These are phyloP conservation scores for Inosperma sp. DNA, from an alignment of 768 basidiomycete genomes.

Conservation along the genomic window DNA sequence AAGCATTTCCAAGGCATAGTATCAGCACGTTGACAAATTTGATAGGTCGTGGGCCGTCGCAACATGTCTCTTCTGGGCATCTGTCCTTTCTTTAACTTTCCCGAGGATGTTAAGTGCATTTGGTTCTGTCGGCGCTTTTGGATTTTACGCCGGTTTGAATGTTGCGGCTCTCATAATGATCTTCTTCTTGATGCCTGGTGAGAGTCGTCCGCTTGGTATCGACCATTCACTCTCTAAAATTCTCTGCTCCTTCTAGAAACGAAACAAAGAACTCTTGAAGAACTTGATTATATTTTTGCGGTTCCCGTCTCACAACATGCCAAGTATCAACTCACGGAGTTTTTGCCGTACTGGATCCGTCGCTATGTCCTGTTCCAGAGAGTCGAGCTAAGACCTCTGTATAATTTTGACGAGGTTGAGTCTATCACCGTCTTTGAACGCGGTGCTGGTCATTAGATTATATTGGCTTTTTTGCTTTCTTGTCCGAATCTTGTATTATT, in stretches of 20 bases:
- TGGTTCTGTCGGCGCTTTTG: constrained; percentile 45
- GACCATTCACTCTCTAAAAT: neutral
- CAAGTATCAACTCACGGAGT: constrained; percentile 39
- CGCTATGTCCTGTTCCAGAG: constrained; percentile 42
- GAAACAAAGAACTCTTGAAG: constrained; percentile 49
- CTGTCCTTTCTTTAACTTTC: constrained; percentile 55
- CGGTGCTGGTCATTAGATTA: constrained; percentile 9
- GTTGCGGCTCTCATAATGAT: constrained; percentile 50
- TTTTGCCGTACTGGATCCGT: constrained; percentile 50
- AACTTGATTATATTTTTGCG: constrained; percentile 49
- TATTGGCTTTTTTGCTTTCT: too few species aligned
- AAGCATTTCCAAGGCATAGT: constrained; percentile 23
- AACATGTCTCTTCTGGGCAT: constrained; percentile 48
- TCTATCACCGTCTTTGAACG: constrained; percentile 18
- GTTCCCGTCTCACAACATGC: constrained; percentile 45
- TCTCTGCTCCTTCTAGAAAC: constrained; percentile 34
- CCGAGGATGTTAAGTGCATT: constrained; percentile 50
- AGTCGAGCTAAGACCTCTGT: constrained; percentile 40
- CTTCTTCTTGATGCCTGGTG: constrained; percentile 51
- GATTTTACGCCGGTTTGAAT: constrained; percentile 53
- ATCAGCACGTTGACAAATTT: constrained; percentile 22
- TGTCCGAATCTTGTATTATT: too few species aligned
- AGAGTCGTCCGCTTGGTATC: constrained; percentile 12
- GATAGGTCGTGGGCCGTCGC: constrained; percentile 52
- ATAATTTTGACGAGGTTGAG: constrained; percentile 49